Evolutionary conservation across 371 early-diverging fungal genomes (phyloP).

Genomic region (Zopfochytrium polystomum): DNA sequence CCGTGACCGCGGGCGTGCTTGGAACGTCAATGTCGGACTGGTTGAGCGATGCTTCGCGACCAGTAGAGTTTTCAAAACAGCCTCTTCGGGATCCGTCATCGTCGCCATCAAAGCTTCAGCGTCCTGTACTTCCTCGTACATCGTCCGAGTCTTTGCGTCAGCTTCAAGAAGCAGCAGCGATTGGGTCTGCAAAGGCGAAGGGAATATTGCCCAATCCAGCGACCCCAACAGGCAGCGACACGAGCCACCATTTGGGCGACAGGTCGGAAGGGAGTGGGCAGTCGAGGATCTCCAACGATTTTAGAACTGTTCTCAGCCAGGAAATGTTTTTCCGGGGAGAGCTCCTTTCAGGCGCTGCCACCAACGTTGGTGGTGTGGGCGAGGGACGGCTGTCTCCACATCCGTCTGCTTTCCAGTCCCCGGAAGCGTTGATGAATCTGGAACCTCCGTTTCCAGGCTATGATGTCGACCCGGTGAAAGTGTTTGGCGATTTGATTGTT

Average conservation of each 20-base stretch:
- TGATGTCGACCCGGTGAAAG: constrained; percentile 17
- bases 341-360: no score
- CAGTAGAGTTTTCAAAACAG: no score
- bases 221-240: no score
- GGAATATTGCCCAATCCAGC: no score
- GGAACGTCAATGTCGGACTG: not conserved
- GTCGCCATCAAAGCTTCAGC: not conserved
- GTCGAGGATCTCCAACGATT: no score
- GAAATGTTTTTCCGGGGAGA: not conserved
- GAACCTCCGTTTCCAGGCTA: constrained; percentile 44
- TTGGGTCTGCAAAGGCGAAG: not conserved
- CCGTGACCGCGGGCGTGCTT: constrained; percentile 9
- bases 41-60: no score
- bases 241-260: no score
- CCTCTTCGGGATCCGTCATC: not conserved
- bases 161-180: not conserved
- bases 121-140: not conserved
- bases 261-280: no score
- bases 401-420: not conserved
- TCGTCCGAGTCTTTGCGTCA: constrained; percentile 1
- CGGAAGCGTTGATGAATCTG: constrained; percentile 6
- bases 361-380: not conserved
- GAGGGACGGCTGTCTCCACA: not conserved
- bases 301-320: not conserved
- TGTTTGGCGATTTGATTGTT: constrained; percentile 16